These are phyloP conservation scores for Lagerstroemia fauriei DNA, from an alignment of 441 rosid genomes.

Conservation along the genomic window DNA sequence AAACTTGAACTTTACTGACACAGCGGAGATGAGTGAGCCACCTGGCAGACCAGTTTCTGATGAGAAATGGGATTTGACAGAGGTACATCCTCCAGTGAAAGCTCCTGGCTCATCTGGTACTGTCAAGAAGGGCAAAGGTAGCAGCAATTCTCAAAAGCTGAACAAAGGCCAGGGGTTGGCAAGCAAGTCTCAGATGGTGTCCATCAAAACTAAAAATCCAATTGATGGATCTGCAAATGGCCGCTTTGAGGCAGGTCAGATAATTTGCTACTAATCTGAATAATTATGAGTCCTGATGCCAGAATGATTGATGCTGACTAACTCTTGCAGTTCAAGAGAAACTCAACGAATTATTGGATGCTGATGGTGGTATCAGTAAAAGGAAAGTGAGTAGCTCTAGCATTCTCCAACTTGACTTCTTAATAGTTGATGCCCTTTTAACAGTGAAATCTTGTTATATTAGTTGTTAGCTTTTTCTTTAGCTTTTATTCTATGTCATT, in stretches of 20 bases:
- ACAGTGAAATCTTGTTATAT: not conserved
- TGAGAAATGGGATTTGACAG: conserved; percentile 44
- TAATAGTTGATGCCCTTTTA: not conserved
- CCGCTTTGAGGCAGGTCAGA: conserved; percentile 75
- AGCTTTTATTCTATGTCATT: not conserved
- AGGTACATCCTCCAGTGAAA: conserved; percentile 60
- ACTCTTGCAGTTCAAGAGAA: conserved; percentile 83
- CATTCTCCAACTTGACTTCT: not conserved
- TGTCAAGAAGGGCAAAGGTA: conserved; percentile 58
- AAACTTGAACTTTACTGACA: conserved; percentile 20
- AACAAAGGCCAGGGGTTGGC: conserved; percentile 56
- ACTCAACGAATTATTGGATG: conserved; percentile 91
- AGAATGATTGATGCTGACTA: conserved; percentile 25
- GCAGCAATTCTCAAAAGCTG: conserved; percentile 40
- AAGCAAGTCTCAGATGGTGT: conserved; percentile 21
- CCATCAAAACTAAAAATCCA: conserved; percentile 58
- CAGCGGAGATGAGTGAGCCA: conserved; percentile 28
- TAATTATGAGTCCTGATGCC: not conserved
- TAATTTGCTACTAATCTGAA: conserved; percentile 11
- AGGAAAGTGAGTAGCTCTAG: conserved; percentile 63
- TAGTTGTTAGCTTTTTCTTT: not conserved
- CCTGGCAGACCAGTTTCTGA: conserved; percentile 43
- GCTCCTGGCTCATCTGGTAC: conserved; percentile 53
- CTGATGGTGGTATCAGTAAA: conserved; percentile 89
- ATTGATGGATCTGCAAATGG: conserved; percentile 59